phyloP scores from a whole-genome alignment of 2,329 filamentous ascomycete genomes.

The Beauveria pseudobassiana region DNA sequence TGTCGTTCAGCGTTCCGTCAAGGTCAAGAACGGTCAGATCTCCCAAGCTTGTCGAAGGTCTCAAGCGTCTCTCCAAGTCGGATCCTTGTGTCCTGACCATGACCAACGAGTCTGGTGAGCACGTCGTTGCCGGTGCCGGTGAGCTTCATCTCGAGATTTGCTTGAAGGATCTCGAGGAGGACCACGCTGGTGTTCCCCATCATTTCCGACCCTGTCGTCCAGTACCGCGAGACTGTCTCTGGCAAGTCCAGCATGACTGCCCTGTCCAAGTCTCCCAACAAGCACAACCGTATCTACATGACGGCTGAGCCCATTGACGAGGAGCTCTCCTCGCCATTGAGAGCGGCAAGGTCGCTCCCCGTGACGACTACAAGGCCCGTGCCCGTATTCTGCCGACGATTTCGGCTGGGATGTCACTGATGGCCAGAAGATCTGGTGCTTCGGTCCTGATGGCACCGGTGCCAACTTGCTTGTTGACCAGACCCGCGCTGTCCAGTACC shows the following conservation, averaged over 20 bases:
- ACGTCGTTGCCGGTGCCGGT: slow-evolving; percentile 98
- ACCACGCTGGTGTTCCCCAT: slow-evolving; percentile 96
- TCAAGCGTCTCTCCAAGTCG: slow-evolving; percentile 99
- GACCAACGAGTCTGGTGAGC: slow-evolving; percentile 90
- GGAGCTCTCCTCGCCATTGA: slow-evolving; percentile 91
- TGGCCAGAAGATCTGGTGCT: slow-evolving; percentile 99
- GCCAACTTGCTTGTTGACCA: slow-evolving; percentile 98
- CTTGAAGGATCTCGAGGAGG: slow-evolving; percentile 99
- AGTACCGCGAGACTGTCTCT: slow-evolving; percentile 94
- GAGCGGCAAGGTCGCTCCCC: slow-evolving; percentile 80
- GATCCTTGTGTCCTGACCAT: slow-evolving; percentile 94
- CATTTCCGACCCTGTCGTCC: slow-evolving; percentile 95
- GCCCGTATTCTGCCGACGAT: slow-evolving; percentile 90
- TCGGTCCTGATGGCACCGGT: slow-evolving; percentile 95
- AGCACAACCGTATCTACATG: slow-evolving; percentile 99
- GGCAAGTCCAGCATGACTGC: slow-evolving; percentile 86
- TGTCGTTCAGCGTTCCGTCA: slow-evolving; percentile 95
- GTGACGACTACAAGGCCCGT: slow-evolving; percentile 98
- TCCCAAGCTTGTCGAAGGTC: slow-evolving; percentile 99
- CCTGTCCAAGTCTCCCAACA: slow-evolving; percentile 99
- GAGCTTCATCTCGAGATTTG: slow-evolving; percentile 99
- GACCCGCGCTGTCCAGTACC: slow-evolving; percentile 99
- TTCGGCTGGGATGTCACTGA: slow-evolving; percentile 99
- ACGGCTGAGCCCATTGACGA: slow-evolving; percentile 83
- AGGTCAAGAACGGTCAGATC: slow-evolving; percentile 99